phyloP scores from a whole-genome alignment of 352 stramenopile species.

The Pythium chondricola region DNA sequence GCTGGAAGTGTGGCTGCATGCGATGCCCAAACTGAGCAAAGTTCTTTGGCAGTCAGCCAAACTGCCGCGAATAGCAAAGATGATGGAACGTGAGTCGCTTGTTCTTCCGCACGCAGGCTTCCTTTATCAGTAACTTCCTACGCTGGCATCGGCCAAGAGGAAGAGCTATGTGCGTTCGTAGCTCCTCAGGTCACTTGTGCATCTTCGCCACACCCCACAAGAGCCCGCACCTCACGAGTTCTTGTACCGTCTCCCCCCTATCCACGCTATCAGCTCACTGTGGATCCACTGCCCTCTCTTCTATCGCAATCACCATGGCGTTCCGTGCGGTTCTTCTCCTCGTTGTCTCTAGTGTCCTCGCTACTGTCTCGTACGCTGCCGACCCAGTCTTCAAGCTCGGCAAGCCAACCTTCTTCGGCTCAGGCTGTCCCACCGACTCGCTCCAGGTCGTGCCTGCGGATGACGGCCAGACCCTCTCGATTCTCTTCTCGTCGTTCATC shows the following conservation, averaged over 20 bases:
- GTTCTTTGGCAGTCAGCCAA: no score
- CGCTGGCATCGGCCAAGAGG: no score
- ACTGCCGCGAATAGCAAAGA: no score
- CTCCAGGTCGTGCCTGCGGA: slow-evolving; percentile 11
- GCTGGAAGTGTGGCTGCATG: no score
- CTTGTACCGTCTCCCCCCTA: not conserved
- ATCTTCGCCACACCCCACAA: slow-evolving; percentile 9
- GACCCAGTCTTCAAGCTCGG: slow-evolving; percentile 18
- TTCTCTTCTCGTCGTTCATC: slow-evolving; percentile 21
- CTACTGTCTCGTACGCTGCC: not conserved
- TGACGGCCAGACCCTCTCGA: slow-evolving; percentile 17
- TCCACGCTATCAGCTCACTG: not conserved
- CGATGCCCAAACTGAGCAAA: no score
- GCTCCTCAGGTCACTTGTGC: slow-evolving; percentile 11
- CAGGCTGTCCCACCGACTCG: slow-evolving; percentile 14
- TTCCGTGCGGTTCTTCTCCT: not conserved
- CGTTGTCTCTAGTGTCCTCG: not conserved
- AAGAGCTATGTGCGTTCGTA: no score
- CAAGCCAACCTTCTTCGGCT: slow-evolving; percentile 18
- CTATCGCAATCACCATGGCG: not conserved
- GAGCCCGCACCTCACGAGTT: not conserved
- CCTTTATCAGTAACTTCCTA: no score
- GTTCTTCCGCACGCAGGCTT: no score
- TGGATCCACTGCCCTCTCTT: not conserved
- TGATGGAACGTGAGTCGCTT: no score